Evolutionary conservation across 176 grass and related monocot species (phyloP), one percentile per base, ranked within the genome.

Genomic region (Juncus effusus): DNA sequence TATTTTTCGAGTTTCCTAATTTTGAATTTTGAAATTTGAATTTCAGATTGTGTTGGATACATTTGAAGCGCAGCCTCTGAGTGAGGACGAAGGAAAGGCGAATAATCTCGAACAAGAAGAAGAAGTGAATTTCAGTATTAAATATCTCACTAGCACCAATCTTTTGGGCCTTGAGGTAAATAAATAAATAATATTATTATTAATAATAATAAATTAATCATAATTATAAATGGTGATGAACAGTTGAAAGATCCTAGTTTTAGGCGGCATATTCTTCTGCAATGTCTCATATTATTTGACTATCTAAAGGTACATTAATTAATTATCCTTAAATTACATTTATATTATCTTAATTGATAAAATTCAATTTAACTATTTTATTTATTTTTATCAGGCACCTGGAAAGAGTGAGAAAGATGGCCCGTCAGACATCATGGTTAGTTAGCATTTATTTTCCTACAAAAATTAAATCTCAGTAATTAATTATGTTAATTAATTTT

Each of bases 241-340:
- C 85, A 91, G 94, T 79, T 97, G 70, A 97, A 97, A 67, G 94
- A 97, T 75, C 82, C 88, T 53, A 92, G 85, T 86, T 97, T 97
- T 75, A 88, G 94, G 69, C 94, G 88, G 13, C 85, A 97, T 78
- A 92, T 97, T 63, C 88, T 97, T 82, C 82, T 97, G 54, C 94
- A 92, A 36, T 97, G 94, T 62, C 94, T 97, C 59, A 97, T 97
- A 78, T 84, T 97, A 78, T 92, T 97, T 63, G 85, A 97, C 73
- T 92, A 89, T 70, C 82, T 97, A 54, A 97, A 92, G 94, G 87
- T 86, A 63, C 3, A 64, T 59, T 40, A 51, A 67, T 11, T 53
- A 28, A 28, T 79, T 66, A 19, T 36, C 8, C 51, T 51, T 79
- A 71, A 13, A 57, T n/a, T 73, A 47, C 54, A 54, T 73, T 13